A percentile compares a stretch with the other conserved stretches of the same genome.
These are phyloP conservation scores for Rubus parviflorus DNA, from an alignment of 306 rosid genomes.

Conservation along the genomic window DNA sequence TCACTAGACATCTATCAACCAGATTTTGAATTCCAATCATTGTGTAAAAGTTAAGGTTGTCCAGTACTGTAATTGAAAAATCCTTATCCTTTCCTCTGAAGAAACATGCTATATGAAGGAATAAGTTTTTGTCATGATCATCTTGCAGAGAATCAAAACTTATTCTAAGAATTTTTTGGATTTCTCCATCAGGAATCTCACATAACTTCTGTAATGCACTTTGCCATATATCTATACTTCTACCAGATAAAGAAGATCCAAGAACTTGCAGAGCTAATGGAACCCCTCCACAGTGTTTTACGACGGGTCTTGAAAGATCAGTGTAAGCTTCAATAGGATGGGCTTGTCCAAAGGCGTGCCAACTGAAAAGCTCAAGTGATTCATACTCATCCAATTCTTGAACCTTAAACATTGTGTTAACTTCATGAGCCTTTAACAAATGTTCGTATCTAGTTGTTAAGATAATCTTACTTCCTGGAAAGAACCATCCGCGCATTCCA, in stretches of 20 bases:
- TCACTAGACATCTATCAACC: neutral
- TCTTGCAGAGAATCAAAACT: neutral
- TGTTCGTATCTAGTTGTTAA: neutral
- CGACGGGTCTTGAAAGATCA: neutral
- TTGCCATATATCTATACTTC: neutral
- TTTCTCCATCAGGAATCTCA: neutral
- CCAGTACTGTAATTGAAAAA: neutral
- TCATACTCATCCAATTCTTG: neutral
- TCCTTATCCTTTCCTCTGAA: neutral
- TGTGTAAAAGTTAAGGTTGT: neutral
- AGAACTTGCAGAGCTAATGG: neutral
- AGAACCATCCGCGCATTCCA: neutral
- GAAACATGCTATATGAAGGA: neutral
- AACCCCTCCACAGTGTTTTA: neutral
- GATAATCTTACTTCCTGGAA: neutral
- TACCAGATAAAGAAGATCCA: neutral
- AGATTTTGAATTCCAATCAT: neutral
- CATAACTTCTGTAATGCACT: neutral
- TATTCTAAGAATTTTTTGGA: neutral
- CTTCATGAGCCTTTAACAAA: neutral
- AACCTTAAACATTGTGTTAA: neutral
- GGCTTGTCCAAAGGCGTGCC: neutral
- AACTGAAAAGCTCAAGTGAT: conserved; percentile 1
- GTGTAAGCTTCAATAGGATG: neutral
- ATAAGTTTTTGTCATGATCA: neutral